Evolutionary conservation across 176 grass and related monocot species (phyloP).

Genomic region (Echinochloa phyllopogon): DNA sequence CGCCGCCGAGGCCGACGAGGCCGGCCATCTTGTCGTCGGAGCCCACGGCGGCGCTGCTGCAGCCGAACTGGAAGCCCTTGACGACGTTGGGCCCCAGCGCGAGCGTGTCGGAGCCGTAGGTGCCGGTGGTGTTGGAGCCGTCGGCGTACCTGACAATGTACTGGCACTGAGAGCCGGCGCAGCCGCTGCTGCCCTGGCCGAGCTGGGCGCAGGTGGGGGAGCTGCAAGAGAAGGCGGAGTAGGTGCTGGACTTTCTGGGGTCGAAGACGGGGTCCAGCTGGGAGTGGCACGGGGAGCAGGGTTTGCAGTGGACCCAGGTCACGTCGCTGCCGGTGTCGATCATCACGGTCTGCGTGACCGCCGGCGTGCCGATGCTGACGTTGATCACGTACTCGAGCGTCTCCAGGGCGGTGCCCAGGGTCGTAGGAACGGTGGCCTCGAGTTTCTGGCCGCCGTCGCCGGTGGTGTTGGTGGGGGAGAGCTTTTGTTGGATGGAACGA

Average conservation of each 20-base stretch:
- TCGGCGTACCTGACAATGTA: not conserved
- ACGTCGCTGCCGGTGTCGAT: slow-evolving; percentile 82
- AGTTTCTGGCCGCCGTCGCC: not conserved
- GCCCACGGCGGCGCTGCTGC: not conserved
- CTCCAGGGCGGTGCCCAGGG: slow-evolving; percentile 33
- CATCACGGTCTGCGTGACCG: slow-evolving; percentile 35
- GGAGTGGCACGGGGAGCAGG: slow-evolving; percentile 52
- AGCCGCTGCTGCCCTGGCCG: not conserved
- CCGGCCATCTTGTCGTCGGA: not conserved
- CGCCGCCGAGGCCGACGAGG: not conserved
- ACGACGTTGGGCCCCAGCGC: not conserved
- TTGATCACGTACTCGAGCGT: slow-evolving; percentile 62
- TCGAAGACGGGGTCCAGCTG: slow-evolving; percentile 29
- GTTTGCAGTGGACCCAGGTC: slow-evolving; percentile 79
- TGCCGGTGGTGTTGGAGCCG: not conserved
- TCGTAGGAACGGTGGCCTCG: slow-evolving; percentile 30
- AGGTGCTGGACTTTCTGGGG: not conserved
- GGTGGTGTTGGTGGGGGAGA: not conserved
- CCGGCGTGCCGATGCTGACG: slow-evolving; percentile 51
- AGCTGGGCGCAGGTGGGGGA: not conserved
- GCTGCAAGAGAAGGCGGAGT: not conserved
- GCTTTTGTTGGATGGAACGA: not conserved
- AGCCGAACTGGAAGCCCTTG: not conserved
- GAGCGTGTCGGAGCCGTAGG: not conserved
- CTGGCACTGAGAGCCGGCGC: not conserved